A percentile compares a stretch with the other conserved stretches of the same genome.
phyloP scores from a whole-genome alignment of 495 filamentous ascomycete genomes.

The Sordaria brevicollis region DNA sequence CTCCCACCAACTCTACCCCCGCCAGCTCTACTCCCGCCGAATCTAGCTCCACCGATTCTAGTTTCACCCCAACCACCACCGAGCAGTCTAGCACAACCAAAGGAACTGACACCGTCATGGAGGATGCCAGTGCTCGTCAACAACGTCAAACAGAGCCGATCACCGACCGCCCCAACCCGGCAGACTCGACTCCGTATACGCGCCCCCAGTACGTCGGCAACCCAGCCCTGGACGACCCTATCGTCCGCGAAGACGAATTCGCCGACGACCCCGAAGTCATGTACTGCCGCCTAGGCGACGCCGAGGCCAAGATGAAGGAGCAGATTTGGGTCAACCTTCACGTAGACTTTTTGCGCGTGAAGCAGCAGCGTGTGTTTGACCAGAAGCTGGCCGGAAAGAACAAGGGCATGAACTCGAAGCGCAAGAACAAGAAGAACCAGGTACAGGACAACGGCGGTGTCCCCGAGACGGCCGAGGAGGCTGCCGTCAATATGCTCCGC shows the following conservation, averaged over 20 bases:
- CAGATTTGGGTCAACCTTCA: constrained; percentile 90
- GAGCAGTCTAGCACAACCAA: neutral
- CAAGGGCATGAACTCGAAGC: constrained; percentile 37
- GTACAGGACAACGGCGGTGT: constrained; percentile 39
- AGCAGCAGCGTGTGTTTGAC: constrained; percentile 66
- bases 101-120: neutral
- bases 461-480: constrained; percentile 54
- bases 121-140: neutral
- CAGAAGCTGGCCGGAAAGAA: constrained; percentile 46
- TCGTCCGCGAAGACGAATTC: constrained; percentile 67
- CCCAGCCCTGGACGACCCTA: constrained; percentile 33
- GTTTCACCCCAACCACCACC: neutral
- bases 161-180: neutral
- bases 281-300: constrained; percentile 59
- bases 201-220: neutral
- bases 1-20: neutral
- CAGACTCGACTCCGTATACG: neutral
- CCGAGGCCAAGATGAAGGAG: constrained; percentile 70
- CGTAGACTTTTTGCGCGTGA: constrained; percentile 73
- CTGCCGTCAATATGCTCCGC: constrained; percentile 63
- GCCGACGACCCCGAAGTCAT: constrained; percentile 75
- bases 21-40: neutral
- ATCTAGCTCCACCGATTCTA: neutral
- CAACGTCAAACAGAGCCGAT: neutral
- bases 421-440: constrained; percentile 40